Evolutionary conservation across 163 green algal species (phyloP).

Genomic region (Prototheca wickerhamii): DNA sequence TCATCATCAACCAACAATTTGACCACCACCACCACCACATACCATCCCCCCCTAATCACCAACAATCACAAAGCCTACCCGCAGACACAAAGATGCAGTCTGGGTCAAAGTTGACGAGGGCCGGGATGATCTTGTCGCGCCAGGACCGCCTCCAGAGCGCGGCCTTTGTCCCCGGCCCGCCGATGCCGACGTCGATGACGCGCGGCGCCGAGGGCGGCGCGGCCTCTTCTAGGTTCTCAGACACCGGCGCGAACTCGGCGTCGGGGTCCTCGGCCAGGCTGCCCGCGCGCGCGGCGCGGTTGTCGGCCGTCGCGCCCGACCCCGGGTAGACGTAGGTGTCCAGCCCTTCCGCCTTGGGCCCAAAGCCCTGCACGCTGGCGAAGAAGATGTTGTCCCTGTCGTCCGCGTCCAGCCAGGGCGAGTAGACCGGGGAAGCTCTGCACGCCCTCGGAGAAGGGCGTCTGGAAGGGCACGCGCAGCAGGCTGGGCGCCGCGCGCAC

Average conservation of each 20-base stretch:
- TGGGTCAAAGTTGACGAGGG: slow-evolving; percentile 60
- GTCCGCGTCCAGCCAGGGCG: slow-evolving; percentile 72
- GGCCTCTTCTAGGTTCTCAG: not conserved
- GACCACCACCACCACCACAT: no score
- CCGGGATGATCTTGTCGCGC: slow-evolving; percentile 72
- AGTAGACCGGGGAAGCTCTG: slow-evolving; percentile 68
- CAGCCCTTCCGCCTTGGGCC: slow-evolving; percentile 29
- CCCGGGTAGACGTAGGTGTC: slow-evolving; percentile 74
- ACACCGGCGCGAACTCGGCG: slow-evolving; percentile 3
- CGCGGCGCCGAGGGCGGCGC: slow-evolving; percentile 27
- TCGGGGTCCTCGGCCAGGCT: slow-evolving; percentile 6
- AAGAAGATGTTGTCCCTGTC: slow-evolving; percentile 87
- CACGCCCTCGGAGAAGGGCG: slow-evolving; percentile 41
- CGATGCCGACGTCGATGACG: slow-evolving; percentile 84
- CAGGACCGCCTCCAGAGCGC: slow-evolving; percentile 66
- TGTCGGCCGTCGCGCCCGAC: slow-evolving; percentile 71
- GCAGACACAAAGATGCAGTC: slow-evolving; percentile 88
- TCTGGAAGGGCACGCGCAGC: slow-evolving; percentile 27
- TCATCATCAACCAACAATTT: no score
- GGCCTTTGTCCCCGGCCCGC: slow-evolving; percentile 43
- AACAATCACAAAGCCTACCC: slow-evolving; percentile 1
- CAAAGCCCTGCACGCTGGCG: slow-evolving; percentile 73
- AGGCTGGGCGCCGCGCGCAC: slow-evolving; percentile 35
- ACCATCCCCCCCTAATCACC: not conserved
- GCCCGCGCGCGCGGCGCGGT: slow-evolving; percentile 1